Evolutionary conservation across 768 basidiomycete species (phyloP), one percentile per base, ranked within the genome.

Genomic region (Amylocystis lapponica): DNA sequence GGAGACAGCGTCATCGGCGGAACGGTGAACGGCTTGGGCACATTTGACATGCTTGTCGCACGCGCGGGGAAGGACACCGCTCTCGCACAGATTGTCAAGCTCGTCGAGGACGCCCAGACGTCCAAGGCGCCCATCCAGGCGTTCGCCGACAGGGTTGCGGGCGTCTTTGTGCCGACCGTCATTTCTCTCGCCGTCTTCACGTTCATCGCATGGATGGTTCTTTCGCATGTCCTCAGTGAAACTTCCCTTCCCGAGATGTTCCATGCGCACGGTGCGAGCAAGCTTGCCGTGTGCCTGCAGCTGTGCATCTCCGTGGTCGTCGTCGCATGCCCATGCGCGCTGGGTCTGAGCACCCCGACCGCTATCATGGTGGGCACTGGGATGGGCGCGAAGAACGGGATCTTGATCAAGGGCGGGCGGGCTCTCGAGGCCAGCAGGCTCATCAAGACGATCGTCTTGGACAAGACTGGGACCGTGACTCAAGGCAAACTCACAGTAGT

Each of bases 321-420:
- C 37, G 93, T 99, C 39, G 95, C 96, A 17, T 99, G 96, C 63
- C 96, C 96, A 0, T 99, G 96, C 60, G 95, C 96, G 0, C 76
- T 99, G 26, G 96, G 95, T 4, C 74, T 98, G 46, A 90, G 89
- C 43, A 98, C 95, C 0, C 96, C 96, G 1, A 98, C 96, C 0
- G 96, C 95, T 2, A 92, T 98, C 65, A 98, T 98, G 96, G 96
- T 98, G 25, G 96, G 96, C 14, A 98, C 95, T 0, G 96, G 96
- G 1, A 81, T 98, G 44, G 96, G 96, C 2, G 96, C 96, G 8
- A 78, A 86, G 68, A 95, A 98, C 55, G 95, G 96, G 0, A 98
- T 99, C 46, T 67, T 99, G 35, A 98, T 99, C 78, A 99, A 99
- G 61, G 94, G 96, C 17, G 96, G 94, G 2, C 74, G 86, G 12